phyloP scores from a whole-genome alignment of 2,329 filamentous ascomycete species.

The Mycocentrospora acerina region DNA sequence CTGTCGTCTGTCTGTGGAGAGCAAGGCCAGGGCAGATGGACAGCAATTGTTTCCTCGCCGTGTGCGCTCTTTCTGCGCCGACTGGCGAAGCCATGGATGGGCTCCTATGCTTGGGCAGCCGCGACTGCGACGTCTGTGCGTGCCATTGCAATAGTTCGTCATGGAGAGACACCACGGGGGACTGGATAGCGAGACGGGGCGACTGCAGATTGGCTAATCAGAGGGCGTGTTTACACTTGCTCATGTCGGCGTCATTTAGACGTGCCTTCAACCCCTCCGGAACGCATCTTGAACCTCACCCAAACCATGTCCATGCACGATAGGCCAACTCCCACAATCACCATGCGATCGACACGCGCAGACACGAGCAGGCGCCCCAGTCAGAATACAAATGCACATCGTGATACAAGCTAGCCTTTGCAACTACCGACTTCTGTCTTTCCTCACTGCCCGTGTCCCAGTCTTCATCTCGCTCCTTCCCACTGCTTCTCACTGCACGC shows the following conservation, averaged over 20 bases:
- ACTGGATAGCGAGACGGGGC: too few species aligned
- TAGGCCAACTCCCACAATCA: slow-evolving; percentile 3
- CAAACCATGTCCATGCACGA: slow-evolving; percentile 5
- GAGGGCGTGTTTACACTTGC: too few species aligned
- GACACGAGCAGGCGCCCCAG: too few species aligned
- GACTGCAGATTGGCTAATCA: slow-evolving; percentile 1
- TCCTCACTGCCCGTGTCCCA: slow-evolving; percentile 8
- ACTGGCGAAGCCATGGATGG: too few species aligned
- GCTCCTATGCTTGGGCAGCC: slow-evolving; percentile 6
- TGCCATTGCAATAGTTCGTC: too few species aligned
- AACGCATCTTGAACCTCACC: background rate
- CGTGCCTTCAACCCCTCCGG: background rate
- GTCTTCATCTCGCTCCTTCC: slow-evolving; percentile 7
- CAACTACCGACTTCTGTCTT: slow-evolving; percentile 11
- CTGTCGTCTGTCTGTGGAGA: too few species aligned
- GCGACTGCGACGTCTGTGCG: slow-evolving; percentile 2
- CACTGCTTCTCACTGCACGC: slow-evolving; percentile 3
- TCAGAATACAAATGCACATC: background rate
- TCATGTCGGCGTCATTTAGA: too few species aligned
- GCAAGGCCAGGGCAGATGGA: background rate
- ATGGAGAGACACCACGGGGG: too few species aligned
- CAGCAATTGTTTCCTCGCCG: background rate
- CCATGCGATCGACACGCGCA: too few species aligned
- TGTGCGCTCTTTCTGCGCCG: slow-evolving; percentile 1
- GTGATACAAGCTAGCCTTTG: slow-evolving; percentile 9